Conservation (phyloP, 2,329 filamentous ascomycete species). For the Ophiognomonia clavigignenti-juglandacearum region DNA sequence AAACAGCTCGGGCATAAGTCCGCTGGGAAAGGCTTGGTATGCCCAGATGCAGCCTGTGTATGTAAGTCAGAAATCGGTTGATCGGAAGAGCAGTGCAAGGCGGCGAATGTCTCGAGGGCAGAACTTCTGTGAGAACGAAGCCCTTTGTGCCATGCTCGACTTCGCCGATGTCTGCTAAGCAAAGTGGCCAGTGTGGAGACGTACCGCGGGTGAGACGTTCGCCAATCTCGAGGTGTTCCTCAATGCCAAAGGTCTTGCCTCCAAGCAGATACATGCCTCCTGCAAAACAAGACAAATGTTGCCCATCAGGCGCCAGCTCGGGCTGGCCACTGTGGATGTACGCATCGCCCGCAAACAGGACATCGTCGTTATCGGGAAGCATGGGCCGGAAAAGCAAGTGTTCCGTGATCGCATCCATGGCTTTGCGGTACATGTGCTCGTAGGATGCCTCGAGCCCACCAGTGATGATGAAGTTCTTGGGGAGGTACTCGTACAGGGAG, state of each 20-base stretch:
- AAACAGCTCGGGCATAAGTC: slow-evolving; percentile 56
- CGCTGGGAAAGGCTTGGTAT: slow-evolving; percentile 47
- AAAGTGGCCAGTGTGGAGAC: too few relatives aligned
- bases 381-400: slow-evolving; percentile 68
- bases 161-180: too few relatives aligned
- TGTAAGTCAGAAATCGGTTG: too few relatives aligned
- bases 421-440: slow-evolving; percentile 56
- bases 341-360: slow-evolving; percentile 53
- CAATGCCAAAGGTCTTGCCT: slow-evolving; percentile 38
- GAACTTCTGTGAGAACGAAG: too few relatives aligned
- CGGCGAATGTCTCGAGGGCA: too few relatives aligned
- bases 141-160: too few relatives aligned
- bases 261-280: slow-evolving; percentile 45
- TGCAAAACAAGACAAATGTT: slow-evolving; percentile 43
- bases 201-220: slow-evolving; percentile 44
- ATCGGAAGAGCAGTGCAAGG: too few relatives aligned
- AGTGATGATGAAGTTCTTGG: slow-evolving; percentile 60
- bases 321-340: slow-evolving; percentile 21
- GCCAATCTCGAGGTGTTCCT: slow-evolving; percentile 41
- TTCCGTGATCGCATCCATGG: slow-evolving; percentile 54
- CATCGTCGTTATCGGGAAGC: slow-evolving; percentile 53
- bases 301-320: slow-evolving; percentile 27
- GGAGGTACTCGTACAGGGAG: slow-evolving; percentile 55
- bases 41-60: slow-evolving; percentile 60
- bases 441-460: slow-evolving; percentile 60